Conservation (phyloP, 352 stramenopile genomes). For the Globisporangium middletonii region DNA sequence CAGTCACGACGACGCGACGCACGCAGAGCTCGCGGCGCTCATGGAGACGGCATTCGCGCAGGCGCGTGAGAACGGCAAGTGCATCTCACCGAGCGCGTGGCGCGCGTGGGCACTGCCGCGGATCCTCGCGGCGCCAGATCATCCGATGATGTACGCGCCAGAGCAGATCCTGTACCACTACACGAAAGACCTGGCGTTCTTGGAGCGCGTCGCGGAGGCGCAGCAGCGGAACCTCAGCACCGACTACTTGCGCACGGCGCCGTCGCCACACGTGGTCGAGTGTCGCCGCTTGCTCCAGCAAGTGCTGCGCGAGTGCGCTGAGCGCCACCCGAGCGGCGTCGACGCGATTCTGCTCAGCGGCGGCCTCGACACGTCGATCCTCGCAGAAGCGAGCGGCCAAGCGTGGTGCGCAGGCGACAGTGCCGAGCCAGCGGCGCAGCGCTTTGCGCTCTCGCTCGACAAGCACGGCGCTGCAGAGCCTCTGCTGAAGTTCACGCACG, state of each 20-base stretch:
- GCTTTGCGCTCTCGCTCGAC: constrained; percentile 41
- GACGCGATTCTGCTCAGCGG: constrained; percentile 56
- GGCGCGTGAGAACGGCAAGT: constrained; percentile 16
- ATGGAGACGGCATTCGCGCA: constrained; percentile 45
- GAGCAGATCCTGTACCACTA: constrained; percentile 75
- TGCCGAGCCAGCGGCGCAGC: neutral
- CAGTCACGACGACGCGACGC: constrained; percentile 31
- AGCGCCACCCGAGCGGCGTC: constrained; percentile 28
- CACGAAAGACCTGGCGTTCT: constrained; percentile 49
- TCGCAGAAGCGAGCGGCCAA: constrained; percentile 50
- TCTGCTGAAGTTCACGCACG: constrained; percentile 45
- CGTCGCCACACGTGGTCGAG: constrained; percentile 24
- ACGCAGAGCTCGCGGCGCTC: constrained; percentile 28
- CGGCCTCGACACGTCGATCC: constrained; percentile 66
- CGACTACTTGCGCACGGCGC: constrained; percentile 40
- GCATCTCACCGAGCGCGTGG: constrained; percentile 43
- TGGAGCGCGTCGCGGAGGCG: constrained; percentile 29
- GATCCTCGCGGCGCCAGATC: constrained; percentile 48
- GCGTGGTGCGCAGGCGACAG: constrained; percentile 14
- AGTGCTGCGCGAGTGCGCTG: constrained; percentile 37
- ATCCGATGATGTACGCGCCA: constrained; percentile 51
- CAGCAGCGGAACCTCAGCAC: constrained; percentile 23
- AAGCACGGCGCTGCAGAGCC: constrained; percentile 26
- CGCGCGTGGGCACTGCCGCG: constrained; percentile 49
- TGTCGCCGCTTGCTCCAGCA: constrained; percentile 48